Base-by-base conservation (phyloP, 441 rosid species). In the Gossypium laxum region DNA sequence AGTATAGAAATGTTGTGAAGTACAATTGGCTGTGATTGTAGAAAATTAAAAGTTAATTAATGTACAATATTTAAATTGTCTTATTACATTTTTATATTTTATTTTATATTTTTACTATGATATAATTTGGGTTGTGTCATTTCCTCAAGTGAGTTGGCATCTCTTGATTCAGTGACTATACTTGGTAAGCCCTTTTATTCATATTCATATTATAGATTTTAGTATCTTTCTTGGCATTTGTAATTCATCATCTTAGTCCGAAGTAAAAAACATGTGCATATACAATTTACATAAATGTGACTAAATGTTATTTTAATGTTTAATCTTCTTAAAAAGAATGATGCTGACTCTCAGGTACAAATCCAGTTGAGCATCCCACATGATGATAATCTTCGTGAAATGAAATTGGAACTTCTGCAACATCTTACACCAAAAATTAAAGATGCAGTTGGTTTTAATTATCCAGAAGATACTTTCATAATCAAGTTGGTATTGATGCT, bases 401-500 rank as follows among this genome's bases (percentile, higher is more conserved):
- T 76, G 86, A 93, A 91, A 80, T 47, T 79, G 65, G 79, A 84
- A 62, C 85, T 87, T 74, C 74, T 89, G 80, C 81, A 74, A 67
- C 83, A 86, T 77, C 76, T 48, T 72, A 70, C 79, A 26, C 88
- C 82, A 50, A 57, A 73, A 72, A 70, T 41, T 41, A 70, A 77
- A 78, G 83, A 82, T 76, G 79, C 74, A 56, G 81, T 71, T 71
- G 84, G 70, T 67, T 80, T 79, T 60, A 79, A 79, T 51, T 73
- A 80, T 62, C 80, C 83, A 11, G 68, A 70, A 73, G 78, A 82
- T 77, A 70, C 81, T 70, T 93, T 87, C 82, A 70, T 72, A 72
- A 85, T 93, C 77, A 93, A 86, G 97, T 93, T 63, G 79, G 96
- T 85, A 71, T 67, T 65, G 17, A 38, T 72, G 32, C 77, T 75